phyloP scores from a whole-genome alignment of 2,329 filamentous ascomycete genomes.

The Periconia sp. region DNA sequence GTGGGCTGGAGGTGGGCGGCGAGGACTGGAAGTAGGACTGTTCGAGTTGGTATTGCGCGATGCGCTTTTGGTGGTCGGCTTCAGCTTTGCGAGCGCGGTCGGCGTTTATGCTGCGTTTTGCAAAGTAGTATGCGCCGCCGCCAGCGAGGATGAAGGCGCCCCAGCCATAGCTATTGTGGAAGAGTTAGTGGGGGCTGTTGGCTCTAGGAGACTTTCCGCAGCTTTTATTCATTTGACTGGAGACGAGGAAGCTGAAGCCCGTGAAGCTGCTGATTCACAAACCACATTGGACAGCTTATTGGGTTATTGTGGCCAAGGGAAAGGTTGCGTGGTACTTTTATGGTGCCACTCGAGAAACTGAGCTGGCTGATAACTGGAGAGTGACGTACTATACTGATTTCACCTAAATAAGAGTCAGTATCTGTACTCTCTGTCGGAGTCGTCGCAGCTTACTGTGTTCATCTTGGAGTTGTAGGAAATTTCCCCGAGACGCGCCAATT shows the following conservation, averaged over 20 bases:
- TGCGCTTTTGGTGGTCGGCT: conserved; percentile 45
- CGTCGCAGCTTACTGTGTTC: conserved; percentile 57
- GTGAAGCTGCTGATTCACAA: no score
- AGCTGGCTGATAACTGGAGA: no score
- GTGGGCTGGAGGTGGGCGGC: conserved; percentile 14
- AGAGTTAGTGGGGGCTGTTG: conserved; percentile 8
- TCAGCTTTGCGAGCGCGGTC: conserved; percentile 78
- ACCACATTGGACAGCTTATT: no score
- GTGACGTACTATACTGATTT: conserved; percentile 64
- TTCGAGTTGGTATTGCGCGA: conserved; percentile 40
- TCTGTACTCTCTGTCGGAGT: not conserved
- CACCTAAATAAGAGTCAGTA: no score
- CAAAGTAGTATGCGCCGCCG: conserved; percentile 92
- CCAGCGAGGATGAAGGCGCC: conserved; percentile 84
- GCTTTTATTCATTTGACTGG: no score
- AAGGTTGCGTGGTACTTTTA: no score
- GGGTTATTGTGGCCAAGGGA: no score
- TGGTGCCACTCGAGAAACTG: conserved; percentile 1
- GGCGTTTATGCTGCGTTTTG: conserved; percentile 91
- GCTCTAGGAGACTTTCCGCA: no score
- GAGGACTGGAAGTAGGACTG: conserved; percentile 18
- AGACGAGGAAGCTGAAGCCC: no score
- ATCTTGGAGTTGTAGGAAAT: conserved; percentile 38
- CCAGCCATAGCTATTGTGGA: conserved; percentile 91
- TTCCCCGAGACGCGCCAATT: no score